Evolutionary conservation across 257 asterid species (phyloP).

Genomic region (Thymus quinquecostatus): DNA sequence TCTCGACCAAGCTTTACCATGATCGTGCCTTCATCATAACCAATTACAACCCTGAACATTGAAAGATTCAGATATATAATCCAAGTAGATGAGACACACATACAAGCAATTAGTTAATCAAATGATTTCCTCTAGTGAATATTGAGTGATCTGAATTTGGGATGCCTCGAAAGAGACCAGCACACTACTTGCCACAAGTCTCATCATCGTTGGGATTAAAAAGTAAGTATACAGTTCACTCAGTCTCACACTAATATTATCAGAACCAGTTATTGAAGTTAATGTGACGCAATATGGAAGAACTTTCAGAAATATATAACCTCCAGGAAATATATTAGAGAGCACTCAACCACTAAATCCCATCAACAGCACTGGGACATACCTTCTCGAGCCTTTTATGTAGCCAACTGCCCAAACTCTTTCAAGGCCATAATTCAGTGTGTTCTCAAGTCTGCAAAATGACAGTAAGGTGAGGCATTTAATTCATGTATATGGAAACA

Average conservation of each 20-base stretch:
- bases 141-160: not conserved
- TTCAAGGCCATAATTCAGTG: conserved; percentile 98
- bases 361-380: conserved; percentile 35
- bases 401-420: conserved; percentile 98
- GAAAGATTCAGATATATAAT: conserved; percentile 24
- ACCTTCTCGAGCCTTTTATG: conserved; percentile 96
- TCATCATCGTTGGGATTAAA: conserved; percentile 16
- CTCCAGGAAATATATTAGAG: not conserved
- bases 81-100: conserved; percentile 22
- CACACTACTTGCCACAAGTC: conserved; percentile 1
- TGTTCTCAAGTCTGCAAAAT: conserved; percentile 87
- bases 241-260: conserved; percentile 3
- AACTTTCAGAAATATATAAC: conserved; percentile 26
- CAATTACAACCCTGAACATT: conserved; percentile 82
- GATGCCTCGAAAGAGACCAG: conserved; percentile 21
- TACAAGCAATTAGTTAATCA: conserved; percentile 10
- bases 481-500: not conserved
- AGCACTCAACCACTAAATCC: conserved; percentile 19
- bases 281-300: conserved; percentile 10
- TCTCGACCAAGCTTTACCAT: conserved; percentile 98
- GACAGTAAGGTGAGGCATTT: conserved; percentile 33
- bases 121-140: conserved; percentile 8
- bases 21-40: conserved; percentile 98
- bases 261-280: conserved; percentile 12
- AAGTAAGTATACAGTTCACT: conserved; percentile 20